Base-by-base conservation (phyloP, 163 green algal genomes). In the Chlamydomonas reinhardtii region DNA sequence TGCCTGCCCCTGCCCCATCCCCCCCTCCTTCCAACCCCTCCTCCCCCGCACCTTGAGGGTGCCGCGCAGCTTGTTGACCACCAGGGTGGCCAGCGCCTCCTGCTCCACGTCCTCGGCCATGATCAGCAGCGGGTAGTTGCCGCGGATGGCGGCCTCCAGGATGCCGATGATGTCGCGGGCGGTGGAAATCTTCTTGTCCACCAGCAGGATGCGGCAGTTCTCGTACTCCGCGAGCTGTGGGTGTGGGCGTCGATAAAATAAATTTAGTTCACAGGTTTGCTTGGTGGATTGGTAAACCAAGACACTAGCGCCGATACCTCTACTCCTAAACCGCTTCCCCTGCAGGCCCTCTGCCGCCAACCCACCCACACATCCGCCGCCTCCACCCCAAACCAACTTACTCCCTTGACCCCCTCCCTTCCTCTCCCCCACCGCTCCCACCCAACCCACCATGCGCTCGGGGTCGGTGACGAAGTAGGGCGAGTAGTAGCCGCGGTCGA, bases 51-150 rank as follows among this genome's bases (percentile, higher is more conserved):
- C 95, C 96, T 99, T 99, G 66, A 99, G 88, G 32, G 93, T 96
- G 75, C 97, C 98, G 56, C 98, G 92, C 83, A 99, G 95, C 93
- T 99, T 99, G 97, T 99, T 99, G 74, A 99, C 97, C 73, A 99
- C 98, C 71, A 99, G 94, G 20, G 98, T 99, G 79, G 98, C 98
- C 73, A 99, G 93, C 0, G 98, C 96, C 94, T 99, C 98, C 92
- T 99, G 97, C 95, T 99, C 98, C 89, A 99, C 97, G 91, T 99
- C 98, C 94, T 99, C 98, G 15, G 98, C 98, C 94, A 99, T 99
- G 90, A 99, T 97, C 34, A 99, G 90, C 76, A 99, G 91, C 16
- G 98, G 97, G 96, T 97, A 99, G 84, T 96, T 96, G 79, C 94
- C 94, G 68, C 88, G 89, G 83, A 92, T 92, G 74, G 86, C 89